Percentiles rank a stretch among this genome's conserved stretches.
Evolutionary conservation across 331 rosid species (phyloP).

Genomic region (Arachis monticola): DNA sequence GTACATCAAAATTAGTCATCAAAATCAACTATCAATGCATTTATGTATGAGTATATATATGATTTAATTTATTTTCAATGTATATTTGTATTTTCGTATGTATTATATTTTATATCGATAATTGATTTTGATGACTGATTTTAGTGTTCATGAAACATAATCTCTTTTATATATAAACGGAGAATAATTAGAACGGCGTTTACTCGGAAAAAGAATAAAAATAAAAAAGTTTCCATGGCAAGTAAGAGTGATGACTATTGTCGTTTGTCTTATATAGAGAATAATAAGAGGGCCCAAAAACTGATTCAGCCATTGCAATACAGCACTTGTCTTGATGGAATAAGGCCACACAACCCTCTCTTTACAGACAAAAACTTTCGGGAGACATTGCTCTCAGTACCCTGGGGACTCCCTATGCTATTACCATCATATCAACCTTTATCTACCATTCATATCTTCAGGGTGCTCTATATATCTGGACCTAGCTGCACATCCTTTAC

Average conservation of each 20-base stretch:
- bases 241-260: constrained; percentile 19
- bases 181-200: too few species aligned
- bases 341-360: constrained; percentile 35
- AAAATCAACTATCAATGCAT: too few species aligned
- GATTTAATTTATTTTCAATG: too few species aligned
- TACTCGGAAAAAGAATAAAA: neutral
- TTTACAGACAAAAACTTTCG: constrained; percentile 33
- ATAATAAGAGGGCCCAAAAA: constrained; percentile 38
- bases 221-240: neutral
- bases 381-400: constrained; percentile 34
- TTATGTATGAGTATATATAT: too few species aligned
- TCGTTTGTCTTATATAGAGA: constrained; percentile 18
- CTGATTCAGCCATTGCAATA: constrained; percentile 31
- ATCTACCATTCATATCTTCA: neutral
- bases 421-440: constrained; percentile 40
- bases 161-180: too few species aligned
- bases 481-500: neutral
- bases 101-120: too few species aligned
- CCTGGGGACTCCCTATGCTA: constrained; percentile 21
- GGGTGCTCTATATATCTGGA: neutral
- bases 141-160: too few species aligned
- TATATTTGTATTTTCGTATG: too few species aligned
- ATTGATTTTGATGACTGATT: too few species aligned
- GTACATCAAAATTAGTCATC: too few species aligned
- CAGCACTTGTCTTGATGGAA: constrained; percentile 42